A percentile compares a stretch with the other conserved stretches of the same genome.
phyloP scores from a whole-genome alignment of 352 stramenopile species.

The Globisporangium canariense region DNA sequence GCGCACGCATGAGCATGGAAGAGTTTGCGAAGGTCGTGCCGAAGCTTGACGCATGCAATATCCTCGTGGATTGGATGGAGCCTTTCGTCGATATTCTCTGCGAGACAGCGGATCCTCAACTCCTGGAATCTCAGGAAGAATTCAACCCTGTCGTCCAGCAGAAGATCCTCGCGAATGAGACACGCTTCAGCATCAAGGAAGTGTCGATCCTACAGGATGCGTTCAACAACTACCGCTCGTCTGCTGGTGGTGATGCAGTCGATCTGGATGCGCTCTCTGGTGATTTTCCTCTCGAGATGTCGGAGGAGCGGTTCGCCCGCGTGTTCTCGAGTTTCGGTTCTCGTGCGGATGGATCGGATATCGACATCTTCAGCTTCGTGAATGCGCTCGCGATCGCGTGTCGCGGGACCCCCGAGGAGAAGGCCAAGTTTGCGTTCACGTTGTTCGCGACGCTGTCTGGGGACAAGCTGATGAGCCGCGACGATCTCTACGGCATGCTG shows the following conservation, averaged over 20 bases:
- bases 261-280: conserved; percentile 75
- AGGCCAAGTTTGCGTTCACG: conserved; percentile 76
- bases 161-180: conserved; percentile 85
- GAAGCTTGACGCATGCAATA: conserved; percentile 44
- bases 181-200: conserved; percentile 74
- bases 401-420: conserved; percentile 64
- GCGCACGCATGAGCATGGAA: conserved; percentile 65
- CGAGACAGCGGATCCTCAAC: conserved; percentile 68
- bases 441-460: conserved; percentile 62
- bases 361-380: conserved; percentile 87
- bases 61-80: conserved; percentile 82
- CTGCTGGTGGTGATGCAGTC: conserved; percentile 58
- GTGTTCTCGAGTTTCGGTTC: conserved; percentile 81
- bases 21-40: conserved; percentile 69
- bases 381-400: conserved; percentile 76
- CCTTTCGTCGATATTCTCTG: conserved; percentile 84
- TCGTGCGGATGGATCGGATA: conserved; percentile 72
- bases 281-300: conserved; percentile 85
- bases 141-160: conserved; percentile 87
- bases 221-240: conserved; percentile 81
- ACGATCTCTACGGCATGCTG: conserved; percentile 84
- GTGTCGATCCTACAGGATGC: conserved; percentile 78
- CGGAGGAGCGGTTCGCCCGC: conserved; percentile 67
- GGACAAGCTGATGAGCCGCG: conserved; percentile 58
- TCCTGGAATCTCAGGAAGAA: conserved; percentile 85